phyloP scores from a whole-genome alignment of 768 basidiomycete genomes.

The Pleurotus platypus region DNA sequence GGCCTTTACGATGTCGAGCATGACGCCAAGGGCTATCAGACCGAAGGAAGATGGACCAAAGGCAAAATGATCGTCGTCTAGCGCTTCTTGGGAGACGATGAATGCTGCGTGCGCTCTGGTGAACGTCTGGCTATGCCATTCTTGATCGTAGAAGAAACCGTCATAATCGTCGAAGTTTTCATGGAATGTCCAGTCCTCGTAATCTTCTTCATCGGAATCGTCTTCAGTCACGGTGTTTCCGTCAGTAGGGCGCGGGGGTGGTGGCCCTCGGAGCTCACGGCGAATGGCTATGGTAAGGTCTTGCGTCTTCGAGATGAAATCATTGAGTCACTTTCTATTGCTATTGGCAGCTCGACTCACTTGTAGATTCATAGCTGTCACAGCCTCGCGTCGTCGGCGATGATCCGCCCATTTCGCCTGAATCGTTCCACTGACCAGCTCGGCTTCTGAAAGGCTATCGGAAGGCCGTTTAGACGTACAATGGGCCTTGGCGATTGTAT shows the following conservation, averaged over 20 bases:
- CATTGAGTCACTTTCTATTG: not conserved
- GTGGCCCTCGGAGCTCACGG: constrained; percentile 21
- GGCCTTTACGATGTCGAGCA: constrained; percentile 36
- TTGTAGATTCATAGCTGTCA: constrained; percentile 41
- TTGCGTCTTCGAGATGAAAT: constrained; percentile 24
- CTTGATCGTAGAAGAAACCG: constrained; percentile 18
- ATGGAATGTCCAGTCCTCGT: constrained; percentile 19
- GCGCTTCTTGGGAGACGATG: constrained; percentile 29
- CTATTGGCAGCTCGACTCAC: constrained; percentile 16
- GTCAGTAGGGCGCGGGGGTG: constrained; percentile 12
- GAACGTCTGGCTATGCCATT: constrained; percentile 25
- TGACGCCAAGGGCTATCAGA: constrained; percentile 36
- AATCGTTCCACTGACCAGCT: constrained; percentile 42
- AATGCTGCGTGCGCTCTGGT: constrained; percentile 42
- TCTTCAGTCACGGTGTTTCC: constrained; percentile 7
- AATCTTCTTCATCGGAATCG: constrained; percentile 22
- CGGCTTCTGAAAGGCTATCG: constrained; percentile 32
- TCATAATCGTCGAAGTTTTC: constrained; percentile 24
- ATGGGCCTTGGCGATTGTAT: constrained; percentile 29
- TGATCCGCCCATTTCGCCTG: constrained; percentile 41
- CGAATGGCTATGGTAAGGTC: constrained; percentile 34
- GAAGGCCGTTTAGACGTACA: constrained; percentile 34
- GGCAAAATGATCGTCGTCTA: constrained; percentile 20
- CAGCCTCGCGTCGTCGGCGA: constrained; percentile 33
- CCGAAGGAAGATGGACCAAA: constrained; percentile 46